These are phyloP conservation scores for Panaeolus papilionaceus DNA, from an alignment of 768 basidiomycete species.

Conservation along the genomic window DNA sequence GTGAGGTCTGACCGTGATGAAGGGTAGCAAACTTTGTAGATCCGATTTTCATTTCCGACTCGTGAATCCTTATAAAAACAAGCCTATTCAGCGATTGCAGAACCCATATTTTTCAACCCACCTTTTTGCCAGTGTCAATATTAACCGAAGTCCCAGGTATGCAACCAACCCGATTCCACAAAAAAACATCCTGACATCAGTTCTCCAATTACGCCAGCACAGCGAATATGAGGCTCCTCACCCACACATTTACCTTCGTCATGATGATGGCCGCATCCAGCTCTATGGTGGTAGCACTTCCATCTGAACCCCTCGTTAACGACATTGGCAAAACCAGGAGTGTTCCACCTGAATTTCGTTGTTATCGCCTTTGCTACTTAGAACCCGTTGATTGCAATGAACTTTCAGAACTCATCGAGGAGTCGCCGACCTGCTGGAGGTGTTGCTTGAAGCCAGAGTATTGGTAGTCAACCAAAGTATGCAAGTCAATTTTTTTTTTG, in stretches of 20 bases:
- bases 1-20: not conserved
- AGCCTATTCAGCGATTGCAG: not conserved
- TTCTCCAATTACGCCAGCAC: not conserved
- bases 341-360: not conserved
- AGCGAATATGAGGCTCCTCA: not conserved
- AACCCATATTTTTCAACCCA: not conserved
- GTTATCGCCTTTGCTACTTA: not conserved
- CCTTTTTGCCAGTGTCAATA: not conserved
- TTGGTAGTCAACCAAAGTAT: not conserved
- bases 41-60: not conserved
- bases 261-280: not conserved
- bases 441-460: constrained; percentile 3
- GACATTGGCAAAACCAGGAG: not conserved
- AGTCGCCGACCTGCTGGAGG: constrained; percentile 4
- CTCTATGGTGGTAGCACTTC: not conserved
- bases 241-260: not conserved
- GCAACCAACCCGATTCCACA: too few species aligned
- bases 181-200: not conserved
- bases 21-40: not conserved
- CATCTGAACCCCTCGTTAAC: not conserved
- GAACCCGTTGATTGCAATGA: not conserved
- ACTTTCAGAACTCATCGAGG: not conserved
- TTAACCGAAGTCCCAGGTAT: not conserved
- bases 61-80: not conserved
- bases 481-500: too few species aligned